Percentiles rank a stretch among this genome's conserved stretches.
Conservation (phyloP, 148 eudicot genomes). For the Nepenthes mirabilis region DNA sequence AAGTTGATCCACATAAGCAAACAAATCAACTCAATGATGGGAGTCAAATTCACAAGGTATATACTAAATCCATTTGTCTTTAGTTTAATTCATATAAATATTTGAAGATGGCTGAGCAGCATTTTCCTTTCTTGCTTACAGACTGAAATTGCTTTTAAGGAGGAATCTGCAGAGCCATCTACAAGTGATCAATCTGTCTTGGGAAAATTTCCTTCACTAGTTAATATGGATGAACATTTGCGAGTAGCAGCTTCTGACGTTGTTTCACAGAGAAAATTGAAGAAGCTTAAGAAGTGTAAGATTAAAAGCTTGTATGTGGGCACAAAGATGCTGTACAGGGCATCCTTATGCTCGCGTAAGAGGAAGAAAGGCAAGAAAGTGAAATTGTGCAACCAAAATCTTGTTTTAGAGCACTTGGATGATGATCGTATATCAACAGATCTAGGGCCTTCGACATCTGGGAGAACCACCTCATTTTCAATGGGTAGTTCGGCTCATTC, state of each 20-base stretch:
- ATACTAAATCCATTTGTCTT: too few species aligned
- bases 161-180: background rate
- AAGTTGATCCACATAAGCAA: too few species aligned
- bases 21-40: too few species aligned
- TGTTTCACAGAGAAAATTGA: constrained; percentile 13
- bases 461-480: constrained; percentile 5
- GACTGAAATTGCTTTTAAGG: too few species aligned
- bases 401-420: constrained; percentile 9
- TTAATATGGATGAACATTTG: background rate
- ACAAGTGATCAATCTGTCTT: background rate
- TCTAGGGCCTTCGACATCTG: constrained; percentile 35
- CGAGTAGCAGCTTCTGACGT: constrained; percentile 3
- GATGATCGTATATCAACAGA: constrained; percentile 13
- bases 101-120: too few species aligned
- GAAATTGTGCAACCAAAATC: constrained; percentile 12
- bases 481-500: constrained; percentile 5
- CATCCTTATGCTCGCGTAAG: constrained; percentile 29
- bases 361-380: constrained; percentile 33
- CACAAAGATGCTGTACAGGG: constrained; percentile 37
- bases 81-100: too few species aligned
- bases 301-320: constrained; percentile 32
- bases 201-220: background rate
- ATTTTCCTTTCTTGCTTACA: too few species aligned
- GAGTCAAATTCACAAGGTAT: too few species aligned
- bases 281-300: constrained; percentile 18